Conservation (phyloP, 371 early-diverging fungal genomes). For the Basidiobolus meristosporus region DNA sequence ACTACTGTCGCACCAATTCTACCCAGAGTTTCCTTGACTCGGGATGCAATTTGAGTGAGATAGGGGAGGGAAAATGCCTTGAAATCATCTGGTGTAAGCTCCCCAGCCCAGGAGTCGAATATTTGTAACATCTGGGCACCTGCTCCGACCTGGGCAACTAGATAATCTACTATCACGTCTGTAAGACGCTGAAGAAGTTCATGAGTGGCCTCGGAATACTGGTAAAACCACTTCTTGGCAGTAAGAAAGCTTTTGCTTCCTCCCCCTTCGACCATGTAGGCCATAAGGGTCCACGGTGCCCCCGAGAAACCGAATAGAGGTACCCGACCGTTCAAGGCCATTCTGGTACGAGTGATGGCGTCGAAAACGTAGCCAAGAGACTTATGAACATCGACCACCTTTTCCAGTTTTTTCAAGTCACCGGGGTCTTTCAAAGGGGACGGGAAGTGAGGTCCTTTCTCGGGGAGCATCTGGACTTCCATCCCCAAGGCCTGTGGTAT, state of each 20-base stretch:
- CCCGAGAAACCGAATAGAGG: constrained; percentile 92
- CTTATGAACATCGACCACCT: constrained; percentile 42
- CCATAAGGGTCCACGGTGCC: constrained; percentile 96
- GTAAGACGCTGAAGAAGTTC: constrained; percentile 60
- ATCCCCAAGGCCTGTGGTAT: constrained; percentile 94
- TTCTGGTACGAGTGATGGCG: constrained; percentile 84
- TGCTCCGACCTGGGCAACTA: constrained; percentile 87
- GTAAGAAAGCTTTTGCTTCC: constrained; percentile 78
- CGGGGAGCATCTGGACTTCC: constrained; percentile 82
- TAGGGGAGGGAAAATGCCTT: constrained; percentile 74
- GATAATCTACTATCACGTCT: constrained; percentile 64
- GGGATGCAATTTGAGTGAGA: constrained; percentile 53
- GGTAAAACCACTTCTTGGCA: constrained; percentile 80
- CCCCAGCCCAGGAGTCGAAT: constrained; percentile 94
- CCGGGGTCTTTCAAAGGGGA: constrained; percentile 52
- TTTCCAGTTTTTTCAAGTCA: constrained; percentile 43
- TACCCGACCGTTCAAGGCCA: constrained; percentile 63
- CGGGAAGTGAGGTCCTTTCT: constrained; percentile 84
- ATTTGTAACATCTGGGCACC: constrained; percentile 96
- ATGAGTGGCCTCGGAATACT: constrained; percentile 61
- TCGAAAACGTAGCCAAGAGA: constrained; percentile 85
- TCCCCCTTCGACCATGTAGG: constrained; percentile 97
- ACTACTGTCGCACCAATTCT: constrained; percentile 30
- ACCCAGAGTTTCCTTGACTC: constrained; percentile 37
- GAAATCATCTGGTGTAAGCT: constrained; percentile 73